These are phyloP conservation scores for Neonectria magnoliae DNA, from an alignment of 2,329 filamentous ascomycete species.

Conservation along the genomic window DNA sequence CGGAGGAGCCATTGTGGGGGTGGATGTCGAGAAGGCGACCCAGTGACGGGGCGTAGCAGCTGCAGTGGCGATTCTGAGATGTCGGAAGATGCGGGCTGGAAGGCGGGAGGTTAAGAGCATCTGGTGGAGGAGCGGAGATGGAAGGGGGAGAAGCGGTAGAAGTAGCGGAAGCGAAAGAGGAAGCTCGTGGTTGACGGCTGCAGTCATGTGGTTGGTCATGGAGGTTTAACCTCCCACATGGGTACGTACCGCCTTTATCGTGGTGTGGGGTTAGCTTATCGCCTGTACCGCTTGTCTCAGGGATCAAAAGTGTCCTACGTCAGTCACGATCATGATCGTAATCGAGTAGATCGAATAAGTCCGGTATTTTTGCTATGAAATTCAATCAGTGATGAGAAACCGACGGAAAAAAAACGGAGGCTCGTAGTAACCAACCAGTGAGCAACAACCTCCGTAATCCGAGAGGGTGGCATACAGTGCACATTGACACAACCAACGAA, in stretches of 20 bases:
- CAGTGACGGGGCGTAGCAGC: constrained; percentile 5
- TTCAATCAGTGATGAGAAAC: not conserved
- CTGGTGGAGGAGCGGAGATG: constrained; percentile 20
- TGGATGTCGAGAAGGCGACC: constrained; percentile 43
- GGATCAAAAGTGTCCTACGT: not conserved
- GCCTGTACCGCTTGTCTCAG: not conserved
- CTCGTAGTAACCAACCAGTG: fast-evolving
- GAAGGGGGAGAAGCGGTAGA: constrained; percentile 11
- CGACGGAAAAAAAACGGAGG: not conserved
- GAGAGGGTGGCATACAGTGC: not conserved
- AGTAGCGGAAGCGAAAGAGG: constrained; percentile 25
- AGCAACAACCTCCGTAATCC: not conserved
- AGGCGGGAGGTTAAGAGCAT: constrained; percentile 35
- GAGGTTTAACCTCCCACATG: constrained; percentile 12
- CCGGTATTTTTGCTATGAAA: not conserved
- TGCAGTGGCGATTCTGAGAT: constrained; percentile 26
- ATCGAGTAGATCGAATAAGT: not conserved
- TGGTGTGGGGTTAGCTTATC: constrained; percentile 6
- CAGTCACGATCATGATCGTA: not conserved
- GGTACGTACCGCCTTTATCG: constrained; percentile 31
- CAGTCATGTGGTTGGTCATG: constrained; percentile 20
- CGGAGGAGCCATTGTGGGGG: constrained; percentile 61
- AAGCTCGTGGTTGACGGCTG: constrained; percentile 17
- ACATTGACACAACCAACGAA: not conserved
- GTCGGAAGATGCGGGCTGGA: constrained; percentile 25